These are phyloP conservation scores for Dothiorella sarmentorum DNA, from an alignment of 2,329 filamentous ascomycete species.

Conservation along the genomic window DNA sequence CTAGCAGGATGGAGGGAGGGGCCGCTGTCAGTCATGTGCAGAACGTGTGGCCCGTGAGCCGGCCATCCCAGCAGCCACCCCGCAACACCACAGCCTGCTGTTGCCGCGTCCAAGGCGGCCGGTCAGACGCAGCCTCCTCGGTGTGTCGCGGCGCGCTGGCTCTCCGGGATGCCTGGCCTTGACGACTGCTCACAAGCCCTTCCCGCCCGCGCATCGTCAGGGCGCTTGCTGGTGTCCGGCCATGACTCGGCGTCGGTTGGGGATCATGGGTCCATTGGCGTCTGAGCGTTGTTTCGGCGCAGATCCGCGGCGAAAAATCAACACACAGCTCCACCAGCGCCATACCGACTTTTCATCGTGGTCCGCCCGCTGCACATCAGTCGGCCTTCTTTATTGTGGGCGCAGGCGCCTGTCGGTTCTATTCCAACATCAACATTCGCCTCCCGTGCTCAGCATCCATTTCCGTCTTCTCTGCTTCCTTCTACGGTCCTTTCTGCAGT, in stretches of 20 bases:
- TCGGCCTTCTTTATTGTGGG: background rate
- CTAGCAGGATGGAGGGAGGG: background rate
- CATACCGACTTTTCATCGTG: constrained; percentile 12
- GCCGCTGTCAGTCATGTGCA: constrained; percentile 4
- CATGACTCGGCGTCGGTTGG: background rate
- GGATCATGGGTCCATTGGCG: constrained; percentile 1
- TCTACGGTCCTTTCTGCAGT: constrained; percentile 5
- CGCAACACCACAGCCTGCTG: constrained; percentile 8
- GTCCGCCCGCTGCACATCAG: constrained; percentile 13
- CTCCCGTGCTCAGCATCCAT: background rate
- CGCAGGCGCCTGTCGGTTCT: background rate
- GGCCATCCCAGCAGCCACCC: background rate
- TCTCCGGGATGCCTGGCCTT: background rate
- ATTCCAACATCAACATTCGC: background rate
- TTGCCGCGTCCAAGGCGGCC: background rate
- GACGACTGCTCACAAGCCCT: background rate
- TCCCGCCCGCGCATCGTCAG: background rate
- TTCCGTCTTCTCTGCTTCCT: background rate
- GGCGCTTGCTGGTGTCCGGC: constrained; percentile 2
- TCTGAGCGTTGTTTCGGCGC: constrained; percentile 10
- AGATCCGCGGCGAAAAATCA: constrained; percentile 15
- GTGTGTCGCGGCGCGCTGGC: constrained; percentile 4
- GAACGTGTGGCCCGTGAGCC: constrained; percentile 1
- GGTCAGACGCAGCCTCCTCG: background rate
- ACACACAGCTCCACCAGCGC: constrained; percentile 13